Conservation (phyloP, 202 grass and related monocot species). For the Thinopyrum obtusiflorum region DNA sequence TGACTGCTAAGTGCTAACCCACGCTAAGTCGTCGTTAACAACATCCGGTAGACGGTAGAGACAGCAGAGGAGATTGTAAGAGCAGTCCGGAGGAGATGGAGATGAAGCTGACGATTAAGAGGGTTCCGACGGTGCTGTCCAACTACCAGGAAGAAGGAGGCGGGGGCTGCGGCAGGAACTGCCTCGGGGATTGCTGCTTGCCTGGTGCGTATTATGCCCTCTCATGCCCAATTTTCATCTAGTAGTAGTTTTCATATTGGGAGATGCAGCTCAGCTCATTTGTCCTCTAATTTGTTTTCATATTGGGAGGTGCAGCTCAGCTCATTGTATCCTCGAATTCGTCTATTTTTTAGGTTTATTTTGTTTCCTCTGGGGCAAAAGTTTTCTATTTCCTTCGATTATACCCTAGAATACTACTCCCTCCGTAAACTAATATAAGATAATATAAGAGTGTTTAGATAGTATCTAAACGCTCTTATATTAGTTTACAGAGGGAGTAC, state of each 20-base stretch:
- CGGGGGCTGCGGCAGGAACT: conserved; percentile 60
- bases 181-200: conserved; percentile 81
- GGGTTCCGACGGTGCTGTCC: conserved; percentile 65
- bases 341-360: not conserved
- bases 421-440: too few relatives aligned
- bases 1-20: not conserved
- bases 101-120: conserved; percentile 67
- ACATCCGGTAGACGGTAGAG: not conserved
- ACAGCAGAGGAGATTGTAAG: not conserved
- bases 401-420: not conserved
- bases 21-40: conserved; percentile 10
- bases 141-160: conserved; percentile 69
- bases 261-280: not conserved
- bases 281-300: not conserved
- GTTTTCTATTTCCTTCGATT: not conserved
- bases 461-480: too few relatives aligned
- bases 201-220: conserved; percentile 22
- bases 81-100: conserved; percentile 10
- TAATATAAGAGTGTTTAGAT: too few relatives aligned
- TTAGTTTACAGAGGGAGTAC: too few relatives aligned
- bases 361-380: not conserved
- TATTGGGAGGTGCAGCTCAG: too few relatives aligned
- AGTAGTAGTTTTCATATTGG: not conserved
- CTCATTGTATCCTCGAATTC: not conserved
- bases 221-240: not conserved